Evolutionary conservation across 148 eudicot species (phyloP), one percentile per base, ranked within the genome.

Genomic region (Persicaria maculosa): DNA sequence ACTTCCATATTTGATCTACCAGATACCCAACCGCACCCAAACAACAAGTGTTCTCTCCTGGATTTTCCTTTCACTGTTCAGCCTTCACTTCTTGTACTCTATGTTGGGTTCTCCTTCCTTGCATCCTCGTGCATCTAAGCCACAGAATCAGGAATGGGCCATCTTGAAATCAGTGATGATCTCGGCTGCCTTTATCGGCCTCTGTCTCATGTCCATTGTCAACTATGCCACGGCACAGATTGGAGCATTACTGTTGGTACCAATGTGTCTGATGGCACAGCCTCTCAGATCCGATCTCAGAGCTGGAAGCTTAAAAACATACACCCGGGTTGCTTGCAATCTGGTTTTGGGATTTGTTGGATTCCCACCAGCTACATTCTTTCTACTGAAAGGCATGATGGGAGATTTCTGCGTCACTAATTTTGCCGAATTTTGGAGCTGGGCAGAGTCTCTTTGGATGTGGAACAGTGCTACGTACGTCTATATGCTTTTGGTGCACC

Each of bases 401-500:
- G 88, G 79, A 48, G 91, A 92, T 72, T 85, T 80, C 68, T 75
- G 75, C 59, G 57, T 68, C 4, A 10, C 81, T 19, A 40, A 85
- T 52, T 55, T 86, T 47, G 89, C 86, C 6, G 93, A 90, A 4
- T 92, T 92, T 82, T 95, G 99, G 99, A 85, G 15, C 22, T 95
- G 97, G 97, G 83, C 80, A 8, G 97, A 88, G 83, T 84, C 91
- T 59, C 85, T 95, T 45, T 89, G 97, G 99, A 79, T 77, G 47
- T 86, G 97, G 97, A 92, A 83, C 73, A 95, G 99, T 78, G 99
- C 97, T 25, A 95, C 97, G 4, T 95, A 95, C 73, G 77, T 95
- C 0, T 89, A 84, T 59, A 64, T 89, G 19, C 74, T 86, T 74
- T 83, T 92, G 89, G 91, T 90, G 74, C 96, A 95, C 83, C 89